These are phyloP conservation scores for Cymbopogon citratus DNA, from an alignment of 176 grass and related monocot genomes.

Conservation along the genomic window DNA sequence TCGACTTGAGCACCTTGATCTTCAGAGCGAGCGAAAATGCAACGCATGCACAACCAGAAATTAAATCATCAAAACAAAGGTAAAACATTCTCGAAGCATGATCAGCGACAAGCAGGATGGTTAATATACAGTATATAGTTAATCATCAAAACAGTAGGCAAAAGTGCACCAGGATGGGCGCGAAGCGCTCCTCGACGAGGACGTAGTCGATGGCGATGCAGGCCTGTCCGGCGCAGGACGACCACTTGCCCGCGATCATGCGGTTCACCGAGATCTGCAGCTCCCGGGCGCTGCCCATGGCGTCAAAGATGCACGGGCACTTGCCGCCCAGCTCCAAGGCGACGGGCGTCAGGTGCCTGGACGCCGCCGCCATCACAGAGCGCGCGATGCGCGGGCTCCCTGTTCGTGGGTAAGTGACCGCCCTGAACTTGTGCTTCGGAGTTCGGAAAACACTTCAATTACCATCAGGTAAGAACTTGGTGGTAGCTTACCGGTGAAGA, in stretches of 20 bases:
- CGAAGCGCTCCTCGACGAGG: constrained; percentile 73
- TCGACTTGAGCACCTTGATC: constrained; percentile 67
- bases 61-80: too few species aligned
- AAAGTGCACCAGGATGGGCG: constrained; percentile 44
- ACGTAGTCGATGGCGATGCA: constrained; percentile 91
- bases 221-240: constrained; percentile 70
- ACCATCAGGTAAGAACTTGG: too few species aligned
- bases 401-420: background rate
- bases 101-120: background rate
- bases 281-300: constrained; percentile 39
- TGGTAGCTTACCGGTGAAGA: constrained; percentile 91
- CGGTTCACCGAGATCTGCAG: constrained; percentile 48
- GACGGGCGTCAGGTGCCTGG: constrained; percentile 86
- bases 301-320: constrained; percentile 91
- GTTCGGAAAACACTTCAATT: too few species aligned
- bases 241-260: constrained; percentile 73
- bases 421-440: background rate
- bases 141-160: background rate
- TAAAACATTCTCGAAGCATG: background rate
- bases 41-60: background rate
- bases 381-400: constrained; percentile 66
- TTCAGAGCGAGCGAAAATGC: constrained; percentile 11
- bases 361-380: constrained; percentile 73
- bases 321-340: constrained; percentile 89
- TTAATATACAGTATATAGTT: background rate